These are phyloP conservation scores for Lachnellula subtilissima DNA, from an alignment of 2,329 filamentous ascomycete genomes.

Conservation along the genomic window DNA sequence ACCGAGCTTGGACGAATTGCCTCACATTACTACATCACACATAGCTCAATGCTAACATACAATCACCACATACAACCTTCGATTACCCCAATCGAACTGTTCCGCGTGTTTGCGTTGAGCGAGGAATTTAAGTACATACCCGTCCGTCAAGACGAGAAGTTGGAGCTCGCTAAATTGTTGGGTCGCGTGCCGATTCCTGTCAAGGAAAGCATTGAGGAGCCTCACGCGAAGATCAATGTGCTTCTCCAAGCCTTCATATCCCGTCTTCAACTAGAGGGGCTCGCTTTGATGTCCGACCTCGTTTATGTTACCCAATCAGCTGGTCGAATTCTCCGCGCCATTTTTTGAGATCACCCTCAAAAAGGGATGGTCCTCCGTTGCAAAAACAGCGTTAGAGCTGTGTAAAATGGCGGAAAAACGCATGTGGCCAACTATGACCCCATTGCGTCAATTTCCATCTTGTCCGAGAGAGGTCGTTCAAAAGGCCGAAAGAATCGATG, in stretches of 20 bases:
- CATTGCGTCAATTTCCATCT: slow-evolving; percentile 79
- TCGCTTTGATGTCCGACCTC: slow-evolving; percentile 96
- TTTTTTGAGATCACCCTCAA: slow-evolving; percentile 97
- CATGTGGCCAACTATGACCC: slow-evolving; percentile 99
- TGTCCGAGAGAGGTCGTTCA: slow-evolving; percentile 82
- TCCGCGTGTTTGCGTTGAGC: slow-evolving; percentile 92
- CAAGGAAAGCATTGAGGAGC: slow-evolving; percentile 95
- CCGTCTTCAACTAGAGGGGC: slow-evolving; percentile 83
- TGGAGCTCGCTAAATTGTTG: slow-evolving; percentile 88
- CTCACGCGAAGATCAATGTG: slow-evolving; percentile 97
- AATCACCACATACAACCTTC: slow-evolving; percentile 91
- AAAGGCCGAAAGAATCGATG: slow-evolving; percentile 92
- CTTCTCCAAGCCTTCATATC: slow-evolving; percentile 96
- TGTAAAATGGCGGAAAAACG: slow-evolving; percentile 99
- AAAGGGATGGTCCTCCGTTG: slow-evolving; percentile 92
- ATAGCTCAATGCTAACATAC: slow-evolving; percentile 95
- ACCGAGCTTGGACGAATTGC: slow-evolving; percentile 94
- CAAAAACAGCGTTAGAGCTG: slow-evolving; percentile 85
- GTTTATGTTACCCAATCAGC: slow-evolving; percentile 98
- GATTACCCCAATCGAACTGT: slow-evolving; percentile 90
- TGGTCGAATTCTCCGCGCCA: slow-evolving; percentile 87
- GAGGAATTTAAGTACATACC: slow-evolving; percentile 99
- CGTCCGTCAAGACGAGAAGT: slow-evolving; percentile 93
- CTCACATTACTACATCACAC: slow-evolving; percentile 97
- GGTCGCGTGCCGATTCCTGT: slow-evolving; percentile 90